These are phyloP conservation scores for Conticribra weissflogii DNA, from an alignment of 108 stramenopile genomes.

Conservation along the genomic window DNA sequence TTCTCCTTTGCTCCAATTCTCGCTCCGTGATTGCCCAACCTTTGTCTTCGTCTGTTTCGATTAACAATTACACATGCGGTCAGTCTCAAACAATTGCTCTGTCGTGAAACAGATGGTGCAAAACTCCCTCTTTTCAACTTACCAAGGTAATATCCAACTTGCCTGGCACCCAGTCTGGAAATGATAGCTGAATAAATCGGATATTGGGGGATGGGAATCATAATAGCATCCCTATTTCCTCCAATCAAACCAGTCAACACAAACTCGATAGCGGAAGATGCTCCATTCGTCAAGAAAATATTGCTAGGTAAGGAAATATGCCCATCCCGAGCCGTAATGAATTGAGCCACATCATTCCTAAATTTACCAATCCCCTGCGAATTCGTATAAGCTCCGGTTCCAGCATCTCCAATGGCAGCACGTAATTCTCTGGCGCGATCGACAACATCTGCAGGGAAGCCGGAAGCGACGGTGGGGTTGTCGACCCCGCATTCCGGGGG, in stretches of 20 bases:
- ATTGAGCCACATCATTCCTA: slow-evolving; percentile 74
- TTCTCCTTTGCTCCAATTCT: slow-evolving; percentile 66
- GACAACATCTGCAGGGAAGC: slow-evolving; percentile 75
- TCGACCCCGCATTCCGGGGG: slow-evolving; percentile 76
- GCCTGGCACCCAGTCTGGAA: slow-evolving; percentile 75
- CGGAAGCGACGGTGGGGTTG: slow-evolving; percentile 50
- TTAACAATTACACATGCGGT: too few species aligned
- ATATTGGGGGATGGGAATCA: slow-evolving; percentile 97
- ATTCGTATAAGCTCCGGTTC: slow-evolving; percentile 80
- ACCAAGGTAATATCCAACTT: slow-evolving; percentile 87
- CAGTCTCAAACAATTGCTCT: too few species aligned
- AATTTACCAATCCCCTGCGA: slow-evolving; percentile 75
- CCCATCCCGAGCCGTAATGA: slow-evolving; percentile 76
- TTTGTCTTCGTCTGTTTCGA: slow-evolving; percentile 60
- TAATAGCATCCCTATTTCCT: slow-evolving; percentile 78
- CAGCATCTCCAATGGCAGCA: slow-evolving; percentile 64
- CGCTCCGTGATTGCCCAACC: slow-evolving; percentile 84
- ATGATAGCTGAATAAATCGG: slow-evolving; percentile 92
- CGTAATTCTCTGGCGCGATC: slow-evolving; percentile 69
- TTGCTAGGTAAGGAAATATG: slow-evolving; percentile 67
- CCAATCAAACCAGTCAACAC: slow-evolving; percentile 80
- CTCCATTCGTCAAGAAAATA: slow-evolving; percentile 95
- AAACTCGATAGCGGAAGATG: slow-evolving; percentile 84
- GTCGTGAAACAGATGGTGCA: not conserved
- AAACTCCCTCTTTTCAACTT: slow-evolving; percentile 3